Percentiles rank a stretch among this genome's conserved stretches.
These are phyloP conservation scores for Fusarium buharicum DNA, from an alignment of 2,329 filamentous ascomycete species.

Conservation along the genomic window DNA sequence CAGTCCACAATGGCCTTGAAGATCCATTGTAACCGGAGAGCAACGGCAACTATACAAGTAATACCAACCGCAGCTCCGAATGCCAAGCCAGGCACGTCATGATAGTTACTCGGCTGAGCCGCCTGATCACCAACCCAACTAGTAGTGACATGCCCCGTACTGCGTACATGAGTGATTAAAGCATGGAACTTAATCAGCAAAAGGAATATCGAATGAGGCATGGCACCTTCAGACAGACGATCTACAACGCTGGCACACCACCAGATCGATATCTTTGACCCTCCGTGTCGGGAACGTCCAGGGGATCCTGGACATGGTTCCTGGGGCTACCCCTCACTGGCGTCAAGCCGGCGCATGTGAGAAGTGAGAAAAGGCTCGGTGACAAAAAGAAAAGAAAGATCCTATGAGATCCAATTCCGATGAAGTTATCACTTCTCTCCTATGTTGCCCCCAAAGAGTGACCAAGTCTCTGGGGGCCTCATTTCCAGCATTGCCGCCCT, in stretches of 20 bases:
- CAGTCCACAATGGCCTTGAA: not conserved
- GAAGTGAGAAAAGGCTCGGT: conserved; percentile 40
- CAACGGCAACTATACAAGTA: conserved; percentile 9
- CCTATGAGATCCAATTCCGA: conserved; percentile 3
- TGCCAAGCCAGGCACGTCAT: conserved; percentile 20
- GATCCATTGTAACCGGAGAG: conserved; percentile 12
- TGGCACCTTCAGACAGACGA: conserved; percentile 11
- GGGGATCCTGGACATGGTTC: conserved; percentile 44
- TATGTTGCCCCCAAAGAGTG: not conserved
- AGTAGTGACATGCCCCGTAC: not conserved
- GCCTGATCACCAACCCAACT: conserved; percentile 3
- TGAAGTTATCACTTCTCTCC: conserved; percentile 13
- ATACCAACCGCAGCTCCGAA: not conserved
- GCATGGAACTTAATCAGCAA: conserved; percentile 2
- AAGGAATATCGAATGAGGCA: conserved; percentile 25
- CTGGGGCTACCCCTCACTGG: conserved; percentile 46
- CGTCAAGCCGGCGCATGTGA: conserved; percentile 35
- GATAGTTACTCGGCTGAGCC: conserved; percentile 5
- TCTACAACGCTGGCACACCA: conserved; percentile 37
- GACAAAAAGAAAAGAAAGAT: conserved; percentile 27
- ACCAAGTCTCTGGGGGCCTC: conserved; percentile 1
- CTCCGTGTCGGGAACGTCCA: conserved; percentile 39
- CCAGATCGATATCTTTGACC: conserved; percentile 43
- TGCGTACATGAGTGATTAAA: not conserved
- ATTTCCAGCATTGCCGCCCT: conserved; percentile 14